Base-by-base conservation (phyloP, 768 basidiomycete species). In the Boletellus ananiceps region DNA sequence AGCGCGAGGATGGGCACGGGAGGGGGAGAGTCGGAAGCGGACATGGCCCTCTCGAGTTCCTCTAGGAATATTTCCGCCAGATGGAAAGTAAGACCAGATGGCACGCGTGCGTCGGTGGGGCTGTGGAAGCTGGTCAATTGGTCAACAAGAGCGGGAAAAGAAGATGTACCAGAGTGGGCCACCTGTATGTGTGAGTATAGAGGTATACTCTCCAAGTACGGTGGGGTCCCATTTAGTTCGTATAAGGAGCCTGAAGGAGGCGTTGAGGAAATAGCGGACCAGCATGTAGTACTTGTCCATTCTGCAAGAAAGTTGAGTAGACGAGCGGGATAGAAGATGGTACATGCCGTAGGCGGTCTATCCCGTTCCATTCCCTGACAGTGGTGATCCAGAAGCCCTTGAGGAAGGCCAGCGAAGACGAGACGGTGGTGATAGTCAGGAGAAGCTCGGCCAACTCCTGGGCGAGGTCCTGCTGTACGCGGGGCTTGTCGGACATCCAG, bases 401-500 rank as follows among this genome's bases (percentile, higher is more conserved):
- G 39, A 97, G 71, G 64, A 96, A 98, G 9, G 74, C 74, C 2
- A 97, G 68, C 2, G 93, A 80, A 36, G 81, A 71, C 19, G 73
- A 50, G 2, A 75, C 70, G 50, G 75, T 69, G 23, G 78, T 71
- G 38, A 94, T 89, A 9, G 74, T 78, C 41, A 97, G 70, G 5
- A 93, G 61, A 34, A 97, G 73, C 55, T 91, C 83, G 15, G 95
- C 88, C 34, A 99, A 70, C 58, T 93, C 89, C 14, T 78, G 74
- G 0, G 95, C 92, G 14, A 99, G 78, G 13, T 84, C 85, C 65
- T 98, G 95, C 65, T 98, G 95, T 8, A 97, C 88, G 8, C 94
- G 78, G 4, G 94, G 94, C 64, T 98, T 99, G 71, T 99, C 95
- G 9, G 94, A 97, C 93, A 97, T 97, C 94, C 95, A 99, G 70